Conservation (phyloP, 352 stramenopile species). For the Globisporangium cederbergense region DNA sequence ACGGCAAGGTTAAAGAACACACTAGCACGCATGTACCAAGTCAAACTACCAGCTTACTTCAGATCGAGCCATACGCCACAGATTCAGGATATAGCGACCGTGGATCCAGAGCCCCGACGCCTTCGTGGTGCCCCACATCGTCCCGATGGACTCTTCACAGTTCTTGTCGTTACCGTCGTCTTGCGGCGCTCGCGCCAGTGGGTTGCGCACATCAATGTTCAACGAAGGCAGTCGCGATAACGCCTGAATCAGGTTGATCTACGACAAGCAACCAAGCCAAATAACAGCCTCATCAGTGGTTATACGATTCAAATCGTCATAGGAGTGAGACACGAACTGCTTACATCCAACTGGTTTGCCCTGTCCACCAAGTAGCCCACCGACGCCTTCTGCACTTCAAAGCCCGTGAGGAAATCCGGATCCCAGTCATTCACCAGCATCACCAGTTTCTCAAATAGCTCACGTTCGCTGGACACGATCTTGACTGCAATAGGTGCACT, state of each 20-base stretch:
- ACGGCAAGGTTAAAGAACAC: background rate
- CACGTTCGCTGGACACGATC: conserved; percentile 40
- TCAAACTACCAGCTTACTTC: conserved; percentile 28
- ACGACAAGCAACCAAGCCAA: background rate
- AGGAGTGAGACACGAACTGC: background rate
- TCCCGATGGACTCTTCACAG: conserved; percentile 49
- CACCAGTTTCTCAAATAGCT: conserved; percentile 55
- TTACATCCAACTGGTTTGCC: conserved; percentile 50
- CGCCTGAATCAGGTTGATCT: conserved; percentile 75
- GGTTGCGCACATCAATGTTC: conserved; percentile 56
- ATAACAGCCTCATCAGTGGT: background rate
- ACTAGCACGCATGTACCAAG: too few species aligned
- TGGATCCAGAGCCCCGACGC: conserved; percentile 87
- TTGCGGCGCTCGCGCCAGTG: conserved; percentile 20
- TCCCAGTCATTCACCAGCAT: conserved; percentile 66
- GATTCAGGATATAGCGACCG: conserved; percentile 88
- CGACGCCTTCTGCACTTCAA: conserved; percentile 82
- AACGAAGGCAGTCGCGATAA: conserved; percentile 54
- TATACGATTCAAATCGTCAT: background rate
- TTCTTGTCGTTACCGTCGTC: conserved; percentile 28
- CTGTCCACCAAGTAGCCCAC: conserved; percentile 78
- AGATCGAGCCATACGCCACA: conserved; percentile 88
- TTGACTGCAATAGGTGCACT: conserved; percentile 23
- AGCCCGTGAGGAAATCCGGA: conserved; percentile 88
- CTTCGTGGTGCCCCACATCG: conserved; percentile 74